Percentiles rank a stretch among this genome's conserved stretches.
Evolutionary conservation across 2,329 filamentous ascomycete genomes (phyloP).

Genomic region (Emergomyces africanus): DNA sequence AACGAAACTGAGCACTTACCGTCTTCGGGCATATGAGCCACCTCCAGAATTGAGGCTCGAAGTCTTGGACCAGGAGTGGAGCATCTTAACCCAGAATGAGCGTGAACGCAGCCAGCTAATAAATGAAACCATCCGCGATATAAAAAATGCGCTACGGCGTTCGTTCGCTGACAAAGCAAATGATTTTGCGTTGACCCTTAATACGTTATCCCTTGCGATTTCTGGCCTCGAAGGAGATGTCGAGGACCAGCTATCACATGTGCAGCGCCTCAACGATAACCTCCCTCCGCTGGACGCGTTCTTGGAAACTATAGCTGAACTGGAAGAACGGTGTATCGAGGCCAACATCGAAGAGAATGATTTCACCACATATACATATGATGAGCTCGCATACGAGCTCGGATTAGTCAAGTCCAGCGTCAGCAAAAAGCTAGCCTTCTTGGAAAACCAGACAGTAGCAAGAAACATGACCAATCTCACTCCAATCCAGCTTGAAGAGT

Average conservation of each 20-base stretch:
- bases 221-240: conserved; percentile 96
- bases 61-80: conserved; percentile 72
- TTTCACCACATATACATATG: conserved; percentile 98
- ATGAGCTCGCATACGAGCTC: conserved; percentile 89
- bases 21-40: conserved; percentile 79
- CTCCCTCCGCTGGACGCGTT: conserved; percentile 84
- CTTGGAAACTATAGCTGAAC: conserved; percentile 69
- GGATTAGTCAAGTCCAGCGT: conserved; percentile 83
- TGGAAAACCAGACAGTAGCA: conserved; percentile 97
- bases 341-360: conserved; percentile 99
- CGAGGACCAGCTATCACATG: conserved; percentile 84
- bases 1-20: conserved; percentile 93
- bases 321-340: conserved; percentile 83
- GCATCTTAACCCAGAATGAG: conserved; percentile 64
- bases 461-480: conserved; percentile 98
- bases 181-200: conserved; percentile 88
- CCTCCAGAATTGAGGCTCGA: conserved; percentile 72
- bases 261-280: conserved; percentile 71
- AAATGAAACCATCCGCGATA: conserved; percentile 96
- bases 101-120: conserved; percentile 83
- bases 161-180: conserved; percentile 98
- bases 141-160: conserved; percentile 86
- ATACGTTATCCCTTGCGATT: conserved; percentile 87
- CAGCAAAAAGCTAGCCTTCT: conserved; percentile 88
- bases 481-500: conserved; percentile 95